Evolutionary conservation across 371 early-diverging fungal genomes (phyloP).

Genomic region (Mortierella sp.): DNA sequence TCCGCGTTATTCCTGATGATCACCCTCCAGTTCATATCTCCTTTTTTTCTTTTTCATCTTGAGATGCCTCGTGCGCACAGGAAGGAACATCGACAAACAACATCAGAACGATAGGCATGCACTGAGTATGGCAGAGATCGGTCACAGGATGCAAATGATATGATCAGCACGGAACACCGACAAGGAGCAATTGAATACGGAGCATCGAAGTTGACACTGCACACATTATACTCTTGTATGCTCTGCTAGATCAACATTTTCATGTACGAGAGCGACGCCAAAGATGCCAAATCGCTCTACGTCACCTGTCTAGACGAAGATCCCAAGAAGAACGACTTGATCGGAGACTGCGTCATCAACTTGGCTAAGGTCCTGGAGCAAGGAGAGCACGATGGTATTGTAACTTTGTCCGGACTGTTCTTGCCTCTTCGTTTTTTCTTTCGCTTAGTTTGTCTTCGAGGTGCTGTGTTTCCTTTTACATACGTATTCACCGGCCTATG

Average conservation of each 20-base stretch:
- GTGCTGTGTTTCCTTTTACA: too few species aligned
- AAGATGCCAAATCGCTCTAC: slow-evolving; percentile 42
- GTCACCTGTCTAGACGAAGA: slow-evolving; percentile 48
- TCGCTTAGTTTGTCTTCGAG: not conserved
- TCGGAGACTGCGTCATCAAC: slow-evolving; percentile 74
- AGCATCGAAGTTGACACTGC: not conserved
- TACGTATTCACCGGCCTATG: too few species aligned
- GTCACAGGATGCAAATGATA: too few species aligned
- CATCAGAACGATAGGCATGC: not conserved
- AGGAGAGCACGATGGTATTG: slow-evolving; percentile 74
- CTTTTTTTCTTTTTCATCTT: not conserved
- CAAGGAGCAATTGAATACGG: too few species aligned
- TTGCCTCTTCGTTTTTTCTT: not conserved
- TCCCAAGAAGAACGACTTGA: slow-evolving; percentile 65
- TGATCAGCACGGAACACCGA: too few species aligned
- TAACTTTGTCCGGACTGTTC: too few species aligned
- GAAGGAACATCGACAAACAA: too few species aligned
- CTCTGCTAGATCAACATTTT: slow-evolving; percentile 45
- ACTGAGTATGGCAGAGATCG: too few species aligned
- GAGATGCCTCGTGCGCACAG: not conserved
- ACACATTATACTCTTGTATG: too few species aligned
- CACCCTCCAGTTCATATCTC: not conserved
- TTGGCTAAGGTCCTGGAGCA: slow-evolving; percentile 66
- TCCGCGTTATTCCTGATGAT: not conserved
- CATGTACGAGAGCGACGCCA: slow-evolving; percentile 45